A percentile compares a stretch with the other conserved stretches of the same genome.
These are phyloP conservation scores for Hanseniaspora guilliermondii DNA, from an alignment of 805 yeast species.

Conservation along the genomic window DNA sequence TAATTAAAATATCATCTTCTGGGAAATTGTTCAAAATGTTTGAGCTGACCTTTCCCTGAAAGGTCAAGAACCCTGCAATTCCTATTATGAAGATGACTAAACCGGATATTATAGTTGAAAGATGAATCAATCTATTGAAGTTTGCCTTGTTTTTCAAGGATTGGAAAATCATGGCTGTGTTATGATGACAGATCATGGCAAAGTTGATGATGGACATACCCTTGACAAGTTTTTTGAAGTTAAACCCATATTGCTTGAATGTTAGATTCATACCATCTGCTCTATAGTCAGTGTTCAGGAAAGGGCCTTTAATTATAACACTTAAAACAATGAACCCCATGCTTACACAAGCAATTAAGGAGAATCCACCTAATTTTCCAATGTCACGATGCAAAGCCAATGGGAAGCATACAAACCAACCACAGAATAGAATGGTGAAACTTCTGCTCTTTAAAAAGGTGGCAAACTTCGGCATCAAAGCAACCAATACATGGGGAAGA, in stretches of 20 bases:
- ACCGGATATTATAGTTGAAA: constrained; percentile 72
- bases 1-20: constrained; percentile 57
- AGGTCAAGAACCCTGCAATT: constrained; percentile 59
- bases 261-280: constrained; percentile 41
- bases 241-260: constrained; percentile 28
- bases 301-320: constrained; percentile 65
- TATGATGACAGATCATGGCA: constrained; percentile 92
- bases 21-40: constrained; percentile 82
- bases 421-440: constrained; percentile 55
- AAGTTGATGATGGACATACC: constrained; percentile 90
- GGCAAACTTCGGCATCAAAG: constrained; percentile 20
- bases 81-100: constrained; percentile 69
- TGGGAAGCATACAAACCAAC: constrained; percentile 68
- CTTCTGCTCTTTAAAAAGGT: constrained; percentile 58
- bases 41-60: constrained; percentile 71
- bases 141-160: constrained; percentile 69
- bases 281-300: constrained; percentile 35
- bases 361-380: constrained; percentile 72
- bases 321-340: constrained; percentile 69
- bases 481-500: constrained; percentile 66
- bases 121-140: constrained; percentile 67
- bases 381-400: constrained; percentile 69
- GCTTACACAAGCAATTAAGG: constrained; percentile 72
- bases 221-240: constrained; percentile 48
- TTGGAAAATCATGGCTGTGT: constrained; percentile 78